Evolutionary conservation across 2,329 filamentous ascomycete species (phyloP).

Genomic region (Penicillium sp.): DNA sequence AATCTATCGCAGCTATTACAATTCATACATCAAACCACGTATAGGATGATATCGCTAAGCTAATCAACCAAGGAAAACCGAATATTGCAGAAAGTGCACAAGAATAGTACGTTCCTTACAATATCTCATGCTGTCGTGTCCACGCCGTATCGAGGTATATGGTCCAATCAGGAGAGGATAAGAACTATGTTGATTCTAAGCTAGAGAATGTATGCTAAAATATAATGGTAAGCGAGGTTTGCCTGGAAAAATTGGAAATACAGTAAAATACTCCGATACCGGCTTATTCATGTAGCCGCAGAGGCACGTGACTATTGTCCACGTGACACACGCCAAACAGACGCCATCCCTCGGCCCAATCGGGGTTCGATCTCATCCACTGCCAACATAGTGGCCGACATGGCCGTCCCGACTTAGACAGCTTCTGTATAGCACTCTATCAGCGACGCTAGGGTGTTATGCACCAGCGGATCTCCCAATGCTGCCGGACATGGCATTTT

Average conservation of each 20-base stretch:
- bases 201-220: too few relatives aligned
- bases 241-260: not conserved
- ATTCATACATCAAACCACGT: too few relatives aligned
- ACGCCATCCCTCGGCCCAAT: conserved; percentile 17
- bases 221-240: not conserved
- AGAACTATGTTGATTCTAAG: too few relatives aligned
- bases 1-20: too few relatives aligned
- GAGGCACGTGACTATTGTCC: conserved; percentile 4
- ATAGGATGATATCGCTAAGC: too few relatives aligned
- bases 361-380: conserved; percentile 12
- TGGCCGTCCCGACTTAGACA: conserved; percentile 1
- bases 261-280: not conserved
- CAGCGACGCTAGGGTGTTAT: conserved; percentile 9
- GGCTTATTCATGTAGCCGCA: not conserved
- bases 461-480: conserved; percentile 10
- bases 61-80: too few relatives aligned
- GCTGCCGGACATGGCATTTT: conserved; percentile 28
- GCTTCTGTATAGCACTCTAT: not conserved
- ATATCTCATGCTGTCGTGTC: too few relatives aligned
- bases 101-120: too few relatives aligned
- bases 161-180: too few relatives aligned
- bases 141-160: too few relatives aligned
- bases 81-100: too few relatives aligned
- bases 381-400: conserved; percentile 5
- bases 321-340: conserved; percentile 9